These are phyloP conservation scores for Beta macrorhiza DNA, from an alignment of 179 eudicot species.

Conservation along the genomic window DNA sequence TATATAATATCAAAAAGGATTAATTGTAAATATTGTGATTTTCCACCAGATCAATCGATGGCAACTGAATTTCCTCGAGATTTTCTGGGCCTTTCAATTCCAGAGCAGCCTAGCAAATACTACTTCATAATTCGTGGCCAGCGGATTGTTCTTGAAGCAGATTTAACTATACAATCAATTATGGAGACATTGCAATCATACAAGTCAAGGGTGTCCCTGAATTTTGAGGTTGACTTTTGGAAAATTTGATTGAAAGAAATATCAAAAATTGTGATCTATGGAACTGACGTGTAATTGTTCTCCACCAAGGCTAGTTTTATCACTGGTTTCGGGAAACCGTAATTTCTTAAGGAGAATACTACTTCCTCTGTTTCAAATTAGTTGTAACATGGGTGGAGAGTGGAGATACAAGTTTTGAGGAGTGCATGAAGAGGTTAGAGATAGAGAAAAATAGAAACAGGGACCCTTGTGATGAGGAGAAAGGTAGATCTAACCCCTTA, in stretches of 20 bases:
- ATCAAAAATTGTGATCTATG: not conserved
- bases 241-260: not conserved
- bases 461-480: too few relatives aligned
- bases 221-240: conserved; percentile 63
- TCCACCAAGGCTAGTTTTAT: not conserved
- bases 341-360: not conserved
- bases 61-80: conserved; percentile 70
- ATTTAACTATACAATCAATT: conserved; percentile 66
- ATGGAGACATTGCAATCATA: conserved; percentile 96
- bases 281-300: not conserved
- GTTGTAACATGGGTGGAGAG: too few relatives aligned
- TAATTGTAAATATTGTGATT: conserved; percentile 1
- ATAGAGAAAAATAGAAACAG: too few relatives aligned
- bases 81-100: conserved; percentile 68
- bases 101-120: conserved; percentile 86
- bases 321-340: not conserved
- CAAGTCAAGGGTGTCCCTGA: conserved; percentile 72
- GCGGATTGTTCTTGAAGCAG: conserved; percentile 77
- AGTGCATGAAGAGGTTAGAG: too few relatives aligned
- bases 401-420: too few relatives aligned
- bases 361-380: not conserved
- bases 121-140: conserved; percentile 75
- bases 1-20: not conserved
- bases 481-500: too few relatives aligned
- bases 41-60: conserved; percentile 51